Evolutionary conservation across 116 monocot genomes (phyloP).

Genomic region (Dioscorea cayenensis): DNA sequence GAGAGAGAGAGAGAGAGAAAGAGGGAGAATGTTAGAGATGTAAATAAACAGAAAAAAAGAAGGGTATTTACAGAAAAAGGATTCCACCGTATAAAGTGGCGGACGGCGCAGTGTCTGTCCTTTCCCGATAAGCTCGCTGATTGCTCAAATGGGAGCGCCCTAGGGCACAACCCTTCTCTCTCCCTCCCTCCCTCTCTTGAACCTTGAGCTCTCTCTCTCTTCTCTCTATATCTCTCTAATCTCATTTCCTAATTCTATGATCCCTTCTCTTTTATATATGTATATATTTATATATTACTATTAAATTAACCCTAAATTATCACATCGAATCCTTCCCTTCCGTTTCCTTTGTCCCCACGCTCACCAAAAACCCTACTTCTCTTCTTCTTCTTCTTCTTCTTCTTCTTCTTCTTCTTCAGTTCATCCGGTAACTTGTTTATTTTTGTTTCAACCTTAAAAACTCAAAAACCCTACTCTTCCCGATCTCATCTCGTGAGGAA

Average conservation of each 20-base stretch:
- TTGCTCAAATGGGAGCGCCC: slow-evolving; percentile 42
- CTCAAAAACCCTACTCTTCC: no score
- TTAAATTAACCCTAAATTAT: neutral
- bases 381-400: no score
- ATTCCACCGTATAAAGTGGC: slow-evolving; percentile 5
- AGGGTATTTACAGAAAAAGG: neutral
- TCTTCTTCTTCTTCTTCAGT: no score
- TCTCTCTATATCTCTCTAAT: neutral
- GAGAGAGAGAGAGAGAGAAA: no score
- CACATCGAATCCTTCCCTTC: neutral
- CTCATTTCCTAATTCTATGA: neutral
- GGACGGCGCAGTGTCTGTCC: slow-evolving; percentile 50
- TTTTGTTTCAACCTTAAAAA: no score
- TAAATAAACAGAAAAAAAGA: neutral
- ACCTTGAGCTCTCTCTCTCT: slow-evolving; percentile 9
- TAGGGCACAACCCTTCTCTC: slow-evolving; percentile 10
- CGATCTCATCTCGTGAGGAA: no score
- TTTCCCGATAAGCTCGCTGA: slow-evolving; percentile 56
- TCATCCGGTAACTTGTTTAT: no score
- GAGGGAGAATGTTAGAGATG: no score
- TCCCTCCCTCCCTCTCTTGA: neutral
- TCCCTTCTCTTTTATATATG: neutral
- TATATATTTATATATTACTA: neutral
- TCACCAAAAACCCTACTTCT: neutral
- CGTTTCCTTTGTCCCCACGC: neutral